A percentile compares a stretch with the other conserved stretches of the same genome.
Conservation (phyloP, 2,329 filamentous ascomycete genomes). For the Arthrobotrys sinensis region DNA sequence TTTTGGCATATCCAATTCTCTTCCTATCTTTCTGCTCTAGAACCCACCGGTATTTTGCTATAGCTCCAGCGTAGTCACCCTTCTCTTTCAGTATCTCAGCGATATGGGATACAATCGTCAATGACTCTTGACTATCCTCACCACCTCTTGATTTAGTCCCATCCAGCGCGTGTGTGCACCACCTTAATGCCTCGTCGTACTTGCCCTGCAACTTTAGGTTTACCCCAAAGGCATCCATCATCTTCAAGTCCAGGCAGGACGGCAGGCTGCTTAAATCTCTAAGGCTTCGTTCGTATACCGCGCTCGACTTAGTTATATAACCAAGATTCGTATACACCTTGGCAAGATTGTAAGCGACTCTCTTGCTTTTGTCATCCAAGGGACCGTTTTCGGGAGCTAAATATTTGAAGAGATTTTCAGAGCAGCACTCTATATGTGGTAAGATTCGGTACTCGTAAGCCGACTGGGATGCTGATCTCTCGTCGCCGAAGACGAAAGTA, state of each 20-base stretch:
- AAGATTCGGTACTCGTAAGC: constrained; percentile 26
- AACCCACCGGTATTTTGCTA: constrained; percentile 17
- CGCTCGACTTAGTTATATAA: constrained; percentile 4
- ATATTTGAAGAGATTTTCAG: constrained; percentile 17
- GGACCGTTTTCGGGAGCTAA: not conserved
- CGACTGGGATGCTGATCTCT: not conserved
- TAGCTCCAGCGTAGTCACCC: constrained; percentile 10
- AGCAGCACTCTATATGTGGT: constrained; percentile 26
- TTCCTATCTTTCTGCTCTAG: constrained; percentile 6
- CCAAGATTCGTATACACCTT: constrained; percentile 20
- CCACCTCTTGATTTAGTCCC: not conserved
- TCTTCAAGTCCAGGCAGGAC: constrained; percentile 11
- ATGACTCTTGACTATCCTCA: constrained; percentile 20
- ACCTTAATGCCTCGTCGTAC: constrained; percentile 26
- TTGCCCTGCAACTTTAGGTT: constrained; percentile 16
- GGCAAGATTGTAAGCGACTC: constrained; percentile 20
- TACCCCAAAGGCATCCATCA: constrained; percentile 45
- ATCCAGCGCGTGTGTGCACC: constrained; percentile 16
- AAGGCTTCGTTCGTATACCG: constrained; percentile 20
- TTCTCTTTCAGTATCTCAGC: constrained; percentile 13
- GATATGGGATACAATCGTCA: constrained; percentile 26
- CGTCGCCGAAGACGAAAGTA: constrained; percentile 19
- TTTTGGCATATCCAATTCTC: not conserved
- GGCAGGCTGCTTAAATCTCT: not conserved
- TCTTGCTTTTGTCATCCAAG: constrained; percentile 1